phyloP scores from a whole-genome alignment of 805 yeast genomes.

The Barnettozyma botsteinii region DNA sequence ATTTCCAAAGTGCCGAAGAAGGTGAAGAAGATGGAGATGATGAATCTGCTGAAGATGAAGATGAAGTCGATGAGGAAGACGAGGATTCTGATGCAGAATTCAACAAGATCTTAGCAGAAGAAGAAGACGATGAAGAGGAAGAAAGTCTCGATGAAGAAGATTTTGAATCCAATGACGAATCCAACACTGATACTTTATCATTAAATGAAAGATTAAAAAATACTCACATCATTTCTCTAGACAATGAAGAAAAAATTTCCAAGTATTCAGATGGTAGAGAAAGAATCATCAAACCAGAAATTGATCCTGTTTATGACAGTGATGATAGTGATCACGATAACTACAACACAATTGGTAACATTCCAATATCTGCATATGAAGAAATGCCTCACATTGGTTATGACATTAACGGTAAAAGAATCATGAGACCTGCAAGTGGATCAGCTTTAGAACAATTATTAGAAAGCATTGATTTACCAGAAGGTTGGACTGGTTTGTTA shows the following conservation, averaged over 20 bases:
- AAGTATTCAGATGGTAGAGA: conserved; percentile 72
- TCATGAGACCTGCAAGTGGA: conserved; percentile 98
- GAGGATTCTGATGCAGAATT: conserved; percentile 56
- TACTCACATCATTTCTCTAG: conserved; percentile 45
- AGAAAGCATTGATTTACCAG: conserved; percentile 90
- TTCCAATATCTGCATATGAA: conserved; percentile 90
- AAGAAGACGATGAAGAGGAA: conserved; percentile 35
- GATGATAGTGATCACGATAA: conserved; percentile 87
- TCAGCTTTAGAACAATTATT: conserved; percentile 86
- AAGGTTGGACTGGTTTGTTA: conserved; percentile 96
- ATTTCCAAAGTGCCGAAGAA: conserved; percentile 3
- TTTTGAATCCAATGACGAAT: conserved; percentile 42
- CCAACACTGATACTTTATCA: conserved; percentile 43
- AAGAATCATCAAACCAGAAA: conserved; percentile 80
- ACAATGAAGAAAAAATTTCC: conserved; percentile 34
- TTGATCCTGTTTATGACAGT: conserved; percentile 89
- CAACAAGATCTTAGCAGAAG: conserved; percentile 50
- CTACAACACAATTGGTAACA: conserved; percentile 85
- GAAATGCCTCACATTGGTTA: conserved; percentile 97
- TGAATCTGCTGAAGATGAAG: conserved; percentile 19
- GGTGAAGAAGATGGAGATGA: conserved; percentile 13
- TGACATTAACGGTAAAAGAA: conserved; percentile 93
- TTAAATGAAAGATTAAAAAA: conserved; percentile 52
- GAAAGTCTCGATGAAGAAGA: conserved; percentile 36
- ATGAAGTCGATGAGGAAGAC: conserved; percentile 13